phyloP scores from a whole-genome alignment of 306 rosid genomes.

The Potentilla sterilis region DNA sequence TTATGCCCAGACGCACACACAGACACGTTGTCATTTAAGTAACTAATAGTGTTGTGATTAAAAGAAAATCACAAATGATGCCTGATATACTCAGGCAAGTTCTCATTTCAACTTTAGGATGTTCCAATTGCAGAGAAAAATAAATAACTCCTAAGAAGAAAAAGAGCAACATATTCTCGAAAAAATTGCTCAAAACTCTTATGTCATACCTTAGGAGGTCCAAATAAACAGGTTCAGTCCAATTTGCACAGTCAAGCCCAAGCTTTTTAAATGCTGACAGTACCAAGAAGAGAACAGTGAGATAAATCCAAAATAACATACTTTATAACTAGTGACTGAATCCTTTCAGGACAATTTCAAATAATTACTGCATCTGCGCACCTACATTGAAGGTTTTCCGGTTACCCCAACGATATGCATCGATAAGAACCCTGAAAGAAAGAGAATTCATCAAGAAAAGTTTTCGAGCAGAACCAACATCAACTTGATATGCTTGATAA shows the following conservation, averaged over 20 bases:
- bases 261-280: conserved; percentile 70
- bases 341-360: background rate
- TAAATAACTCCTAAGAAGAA: conserved; percentile 4
- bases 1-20: background rate
- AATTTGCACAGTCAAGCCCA: conserved; percentile 93
- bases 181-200: background rate
- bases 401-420: conserved; percentile 76
- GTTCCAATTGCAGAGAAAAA: background rate
- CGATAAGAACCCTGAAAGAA: conserved; percentile 69
- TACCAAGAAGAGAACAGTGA: background rate
- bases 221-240: conserved; percentile 80
- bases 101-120: background rate
- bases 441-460: background rate
- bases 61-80: background rate
- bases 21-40: background rate
- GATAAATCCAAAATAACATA: conserved; percentile 1
- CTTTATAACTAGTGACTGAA: background rate
- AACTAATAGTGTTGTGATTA: background rate
- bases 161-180: background rate
- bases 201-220: conserved; percentile 73
- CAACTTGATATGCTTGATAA: background rate
- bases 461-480: conserved; percentile 2
- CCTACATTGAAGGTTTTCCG: conserved; percentile 82
- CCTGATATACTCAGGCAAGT: background rate
- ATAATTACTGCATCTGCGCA: conserved; percentile 18